Evolutionary conservation across 257 asterid genomes (phyloP), one percentile per base, ranked within the genome.

Genomic region (Prunella vulgaris): DNA sequence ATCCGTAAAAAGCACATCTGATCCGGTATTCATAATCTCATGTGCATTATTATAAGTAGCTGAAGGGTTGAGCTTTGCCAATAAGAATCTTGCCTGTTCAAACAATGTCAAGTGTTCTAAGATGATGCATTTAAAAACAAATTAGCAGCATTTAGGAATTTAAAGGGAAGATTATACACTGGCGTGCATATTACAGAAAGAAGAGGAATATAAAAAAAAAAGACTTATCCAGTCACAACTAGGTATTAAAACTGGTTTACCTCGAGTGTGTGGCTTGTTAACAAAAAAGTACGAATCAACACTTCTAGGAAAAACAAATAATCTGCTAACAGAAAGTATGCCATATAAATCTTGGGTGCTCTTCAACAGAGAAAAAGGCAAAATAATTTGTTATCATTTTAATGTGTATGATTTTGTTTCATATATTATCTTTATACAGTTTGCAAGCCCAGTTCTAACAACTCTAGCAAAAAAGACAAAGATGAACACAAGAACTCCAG

Each of bases 51-150:
- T 90, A 83, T 93, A 86, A 4, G 97, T 90, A 52, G 98, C 97
- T 17, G 98, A 93, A n/a, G 98, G 98, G 77, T 93, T 93, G 84
- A 93, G 76, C 80, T 93, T 93, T 42, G 96, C 98, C 87, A 93
- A 81, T 73, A 93, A 72, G 60, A 93, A 93, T 57, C 98, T 87
- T 77, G 97, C 98, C 98, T 93, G 95, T 80, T 48, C 73, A 76
- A 71, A 73, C 35, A 66, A 68, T 18, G 30, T 49, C 25, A 60
- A 32, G 37, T 32, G 37, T 32, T n/a, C 52, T 44, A 44, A 44
- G 52, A 44, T 44, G 52, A 30, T 66, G 21, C 33, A 64, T n/a
- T n/a, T n/a, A 24, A 25, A 25, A 22, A 7, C 25, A 4, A 57
- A 25, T 13, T 25, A 25, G 14, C 35, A 24, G 62, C 62, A 56